Evolutionary conservation across 371 early-diverging fungal species (phyloP).

Genomic region (Mortierella sp.): DNA sequence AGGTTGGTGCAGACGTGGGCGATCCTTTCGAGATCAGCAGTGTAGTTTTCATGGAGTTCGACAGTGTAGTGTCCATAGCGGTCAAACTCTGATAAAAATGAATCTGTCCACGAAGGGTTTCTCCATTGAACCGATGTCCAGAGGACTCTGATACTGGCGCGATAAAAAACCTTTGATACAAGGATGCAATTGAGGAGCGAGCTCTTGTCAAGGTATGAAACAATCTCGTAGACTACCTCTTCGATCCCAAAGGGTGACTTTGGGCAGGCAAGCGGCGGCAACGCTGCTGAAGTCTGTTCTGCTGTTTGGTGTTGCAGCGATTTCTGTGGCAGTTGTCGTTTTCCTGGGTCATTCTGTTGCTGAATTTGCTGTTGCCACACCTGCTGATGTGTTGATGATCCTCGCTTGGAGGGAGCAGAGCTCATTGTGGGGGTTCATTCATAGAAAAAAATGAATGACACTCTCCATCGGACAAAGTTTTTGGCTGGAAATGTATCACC

Average conservation of each 20-base stretch:
- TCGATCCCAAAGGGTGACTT: conserved; percentile 45
- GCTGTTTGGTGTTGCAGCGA: background rate
- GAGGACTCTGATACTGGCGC: conserved; percentile 30
- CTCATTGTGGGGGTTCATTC: background rate
- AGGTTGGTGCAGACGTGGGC: conserved; percentile 40
- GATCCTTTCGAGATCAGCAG: conserved; percentile 38
- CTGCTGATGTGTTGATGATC: background rate
- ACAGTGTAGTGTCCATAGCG: conserved; percentile 43
- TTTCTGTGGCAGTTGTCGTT: background rate
- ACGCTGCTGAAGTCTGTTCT: background rate
- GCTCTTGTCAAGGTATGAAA: conserved; percentile 32
- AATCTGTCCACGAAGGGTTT: conserved; percentile 14
- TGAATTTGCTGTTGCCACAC: background rate
- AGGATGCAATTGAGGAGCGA: conserved; percentile 36
- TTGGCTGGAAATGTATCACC: background rate
- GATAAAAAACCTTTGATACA: conserved; percentile 46
- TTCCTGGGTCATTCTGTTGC: background rate
- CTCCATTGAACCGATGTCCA: conserved; percentile 49
- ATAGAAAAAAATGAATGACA: background rate
- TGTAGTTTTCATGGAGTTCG: conserved; percentile 47
- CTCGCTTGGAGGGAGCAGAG: background rate
- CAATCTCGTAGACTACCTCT: conserved; percentile 44
- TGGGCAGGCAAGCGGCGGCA: background rate
- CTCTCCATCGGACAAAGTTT: background rate
- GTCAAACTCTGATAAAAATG: conserved; percentile 40